phyloP scores from a whole-genome alignment of 2,329 filamentous ascomycete genomes.

The Diplodia seriata region DNA sequence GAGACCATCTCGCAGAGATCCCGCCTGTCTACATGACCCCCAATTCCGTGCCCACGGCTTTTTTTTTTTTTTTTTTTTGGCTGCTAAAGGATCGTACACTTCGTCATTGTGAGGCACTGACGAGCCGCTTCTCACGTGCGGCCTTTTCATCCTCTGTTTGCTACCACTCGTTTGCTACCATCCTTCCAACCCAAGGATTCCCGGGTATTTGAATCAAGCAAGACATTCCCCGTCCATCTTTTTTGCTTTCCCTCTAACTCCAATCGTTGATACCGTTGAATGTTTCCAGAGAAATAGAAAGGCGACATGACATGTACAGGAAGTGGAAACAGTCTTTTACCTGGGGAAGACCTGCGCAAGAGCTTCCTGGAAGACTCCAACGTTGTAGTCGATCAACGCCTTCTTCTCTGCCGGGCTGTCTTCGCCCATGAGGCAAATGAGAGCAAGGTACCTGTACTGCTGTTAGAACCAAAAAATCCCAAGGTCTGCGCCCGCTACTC shows the following conservation, averaged over 20 bases:
- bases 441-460: constrained; percentile 68
- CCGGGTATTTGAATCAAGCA: background rate
- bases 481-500: constrained; percentile 39
- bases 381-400: constrained; percentile 85
- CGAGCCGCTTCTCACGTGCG: background rate
- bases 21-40: background rate
- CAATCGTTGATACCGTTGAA: constrained; percentile 1
- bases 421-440: constrained; percentile 87
- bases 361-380: constrained; percentile 80
- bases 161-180: background rate
- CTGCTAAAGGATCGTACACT: constrained; percentile 6
- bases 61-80: background rate
- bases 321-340: constrained; percentile 35
- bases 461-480: background rate
- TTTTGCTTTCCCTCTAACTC: background rate
- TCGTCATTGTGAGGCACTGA: background rate
- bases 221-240: background rate
- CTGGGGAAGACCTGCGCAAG: constrained; percentile 76
- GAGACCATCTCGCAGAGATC: background rate
- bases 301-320: background rate
- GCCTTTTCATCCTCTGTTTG: background rate
- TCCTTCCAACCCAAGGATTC: background rate
- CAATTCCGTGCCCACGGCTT: background rate
- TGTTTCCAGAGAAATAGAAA: background rate
- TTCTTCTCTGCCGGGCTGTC: constrained; percentile 82